Evolutionary conservation across 495 filamentous ascomycete genomes (phyloP), one percentile per base, ranked within the genome.

Genomic region (Neurospora tetrasperma): DNA sequence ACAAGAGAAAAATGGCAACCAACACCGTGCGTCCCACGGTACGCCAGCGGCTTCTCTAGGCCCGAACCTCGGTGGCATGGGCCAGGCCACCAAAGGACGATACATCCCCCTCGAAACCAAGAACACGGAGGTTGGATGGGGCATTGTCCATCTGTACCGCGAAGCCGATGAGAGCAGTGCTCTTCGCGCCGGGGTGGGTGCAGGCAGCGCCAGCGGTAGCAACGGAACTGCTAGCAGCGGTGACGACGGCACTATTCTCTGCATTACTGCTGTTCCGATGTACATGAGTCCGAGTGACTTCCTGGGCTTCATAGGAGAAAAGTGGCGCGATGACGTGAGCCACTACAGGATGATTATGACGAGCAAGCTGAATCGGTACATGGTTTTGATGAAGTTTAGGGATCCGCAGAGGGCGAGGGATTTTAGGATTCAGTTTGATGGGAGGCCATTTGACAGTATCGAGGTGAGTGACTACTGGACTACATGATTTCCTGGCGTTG

Each of bases 281-380:
- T 98, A 98, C 79, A 88, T 98, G 79, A 94, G 93, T 12, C 91
- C 94, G 5, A 91, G 90, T 27, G 96, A 98, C 77, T 94, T 99
- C 74, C 80, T 99, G 74, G 95, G 94, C 0, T 98, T 96, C 76
- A 89, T 98, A 42, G 96, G 96, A 2, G 93, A 98, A 81, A 90
- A 90, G 78, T 97, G 94, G 75, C 88, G 92, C 80, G 91, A 93
- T 73, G 86, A 93, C 71, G 93, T 98, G 73, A 97, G 92, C 76
- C 96, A 99, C 83, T 97, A 97, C 78, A 86, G 96, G 48, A 96
- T 99, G 91, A 92, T 99, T 69, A 89, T 93, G 84, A 98, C 96
- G 5, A 91, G 90, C 69, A 85, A 91, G 71, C 89, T 91, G 77
- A 98, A 95, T 80, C 89, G 94, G 78, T 99, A 98, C 83, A 92